These are phyloP conservation scores for Saksenaea vasiformis DNA, from an alignment of 371 early-diverging fungal species.

Conservation along the genomic window DNA sequence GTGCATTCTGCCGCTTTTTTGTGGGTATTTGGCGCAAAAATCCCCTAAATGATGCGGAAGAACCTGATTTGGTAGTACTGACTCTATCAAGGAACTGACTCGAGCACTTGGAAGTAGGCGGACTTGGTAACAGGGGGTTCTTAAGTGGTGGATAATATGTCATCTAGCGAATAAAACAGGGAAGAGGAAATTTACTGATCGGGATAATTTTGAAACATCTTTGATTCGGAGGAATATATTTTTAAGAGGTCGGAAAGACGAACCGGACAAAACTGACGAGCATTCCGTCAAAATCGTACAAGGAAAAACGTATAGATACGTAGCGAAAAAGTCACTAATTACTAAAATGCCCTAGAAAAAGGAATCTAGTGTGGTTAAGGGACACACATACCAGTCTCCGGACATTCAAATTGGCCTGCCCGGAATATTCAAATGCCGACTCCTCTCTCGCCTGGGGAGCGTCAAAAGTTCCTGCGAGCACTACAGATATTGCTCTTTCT, in stretches of 20 bases:
- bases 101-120: constrained; percentile 7
- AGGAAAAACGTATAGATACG: no score
- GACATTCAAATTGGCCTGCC: background rate
- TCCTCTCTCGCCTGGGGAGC: background rate
- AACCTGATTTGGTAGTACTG: constrained; percentile 12
- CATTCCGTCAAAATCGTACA: no score
- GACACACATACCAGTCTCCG: background rate
- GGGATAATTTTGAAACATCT: no score
- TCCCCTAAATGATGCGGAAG: constrained; percentile 17
- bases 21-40: constrained; percentile 12
- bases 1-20: constrained; percentile 6
- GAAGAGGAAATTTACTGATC: background rate
- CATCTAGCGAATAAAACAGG: constrained; percentile 1
- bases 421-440: background rate
- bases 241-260: no score
- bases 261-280: background rate
- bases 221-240: no score
- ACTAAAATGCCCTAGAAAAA: no score
- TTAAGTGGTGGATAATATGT: constrained; percentile 13
- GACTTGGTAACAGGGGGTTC: constrained; percentile 9
- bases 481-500: background rate
- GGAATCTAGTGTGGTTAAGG: no score
- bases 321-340: no score
- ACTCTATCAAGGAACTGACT: background rate
- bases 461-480: background rate